Conservation (phyloP, 768 basidiomycete genomes). For the Exidia glandulosa region DNA sequence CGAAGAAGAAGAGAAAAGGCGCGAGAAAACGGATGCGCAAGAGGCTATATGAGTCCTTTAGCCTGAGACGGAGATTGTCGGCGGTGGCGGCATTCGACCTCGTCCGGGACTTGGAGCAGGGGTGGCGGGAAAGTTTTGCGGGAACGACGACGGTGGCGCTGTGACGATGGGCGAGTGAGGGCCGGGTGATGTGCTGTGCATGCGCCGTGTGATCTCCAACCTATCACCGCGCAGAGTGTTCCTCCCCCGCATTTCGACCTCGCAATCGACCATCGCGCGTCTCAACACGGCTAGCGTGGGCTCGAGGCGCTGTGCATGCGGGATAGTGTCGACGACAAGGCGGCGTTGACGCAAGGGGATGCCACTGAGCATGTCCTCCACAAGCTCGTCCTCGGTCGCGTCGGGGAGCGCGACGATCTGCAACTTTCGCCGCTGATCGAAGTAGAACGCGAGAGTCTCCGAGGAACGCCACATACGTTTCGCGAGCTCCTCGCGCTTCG, state of each 20-base stretch:
- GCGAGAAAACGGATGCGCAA: too few relatives aligned
- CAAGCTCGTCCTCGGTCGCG: background rate
- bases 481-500: background rate
- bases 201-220: background rate
- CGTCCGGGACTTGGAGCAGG: background rate
- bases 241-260: background rate
- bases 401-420: background rate
- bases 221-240: background rate
- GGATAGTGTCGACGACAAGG: background rate
- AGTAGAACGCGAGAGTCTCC: background rate
- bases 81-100: background rate
- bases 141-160: background rate
- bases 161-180: background rate
- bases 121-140: background rate
- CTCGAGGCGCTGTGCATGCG: background rate
- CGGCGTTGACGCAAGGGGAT: background rate
- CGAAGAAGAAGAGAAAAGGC: too few relatives aligned
- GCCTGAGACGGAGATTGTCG: background rate
- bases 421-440: background rate
- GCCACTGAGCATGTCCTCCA: background rate
- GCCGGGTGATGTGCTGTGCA: background rate
- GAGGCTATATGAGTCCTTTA: too few relatives aligned
- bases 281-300: background rate
- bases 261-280: background rate
- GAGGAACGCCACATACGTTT: background rate